Base-by-base conservation (phyloP, 495 filamentous ascomycete genomes). In the Penicillium nucicola region DNA sequence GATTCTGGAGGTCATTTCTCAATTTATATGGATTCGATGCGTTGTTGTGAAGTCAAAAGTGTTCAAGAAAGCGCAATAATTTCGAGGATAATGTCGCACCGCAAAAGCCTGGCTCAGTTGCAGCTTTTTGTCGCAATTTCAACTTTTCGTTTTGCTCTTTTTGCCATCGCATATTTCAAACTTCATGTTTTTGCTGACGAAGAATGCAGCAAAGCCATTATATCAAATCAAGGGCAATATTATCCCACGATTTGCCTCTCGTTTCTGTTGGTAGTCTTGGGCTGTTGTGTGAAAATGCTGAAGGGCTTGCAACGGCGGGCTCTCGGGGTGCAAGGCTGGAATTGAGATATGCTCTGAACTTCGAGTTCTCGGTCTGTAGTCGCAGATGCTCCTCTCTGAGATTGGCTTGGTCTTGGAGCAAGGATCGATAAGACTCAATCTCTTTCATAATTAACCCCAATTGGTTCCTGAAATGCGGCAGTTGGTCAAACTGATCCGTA, bases 221-320 rank as follows among this genome's bases (percentile, higher is more conserved):
- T 31, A 67, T 56, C 13, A 69, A 45, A 35, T 69, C 66, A 22
- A 56, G 34, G 7, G 57, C 54, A 34, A 67, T 67, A 38, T 59
- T 53, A 39, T 69, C 66, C 64, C 62, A 67, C 5, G 56, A 56
- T 42, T 56, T 56, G 2, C 53, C 60, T 18, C 39, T 50, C 3
- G 53, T 57, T 36, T 62, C 58, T 1, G 53, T 7, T 10, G 47
- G 30, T 14, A 60, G 50, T n/a, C 42, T 44, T 23, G 56, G 42
- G 6, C 52, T 50, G 23, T 7, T 48, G 2, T 49, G 43, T 17
- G 55, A 15, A 5, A 51, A 25, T 5, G 33, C 34, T 4, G 62
- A 41, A 17, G 53, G 30, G 19, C 30, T 44, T 5, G 43, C 40
- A 25, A 52, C 22, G 1, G 31, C 23, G 0, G 56, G 53, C 20